Base-by-base conservation (phyloP, 768 basidiomycete species). In the Mycena galopus region DNA sequence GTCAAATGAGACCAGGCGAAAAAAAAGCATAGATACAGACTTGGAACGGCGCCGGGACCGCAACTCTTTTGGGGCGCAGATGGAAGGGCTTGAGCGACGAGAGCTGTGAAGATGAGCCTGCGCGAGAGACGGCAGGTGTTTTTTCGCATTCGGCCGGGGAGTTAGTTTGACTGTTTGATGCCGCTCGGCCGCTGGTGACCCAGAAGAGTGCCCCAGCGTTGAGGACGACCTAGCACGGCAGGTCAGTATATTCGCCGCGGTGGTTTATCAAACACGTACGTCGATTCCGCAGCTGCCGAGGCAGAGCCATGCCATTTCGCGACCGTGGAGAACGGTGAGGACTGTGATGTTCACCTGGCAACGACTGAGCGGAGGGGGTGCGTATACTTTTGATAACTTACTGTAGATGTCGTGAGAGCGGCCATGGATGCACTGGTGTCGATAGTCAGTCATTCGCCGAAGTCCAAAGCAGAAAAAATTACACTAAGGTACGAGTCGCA, bases 381-480 rank as follows among this genome's bases (percentile, higher is more conserved):
- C 7, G 8, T 23, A 14, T 37, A 27, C n/a, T 16, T 21, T 10
- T 6, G 5, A 56, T 17, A 23, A 65, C 79, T 65, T 70, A 86
- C 82, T n/a, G 85, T 83, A 4, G 88, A 89, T 11, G 88, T 89
- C 11, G 82, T 82, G 19, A 90, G 82, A 0, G 88, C 85, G 19
- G 87, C 81, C 21, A 80, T 64, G 0, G 89, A 84, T 0, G 88
- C 88, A 44, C 87, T 87, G 39, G 30, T 35, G 10, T 6, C 17
- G 35, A 14, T 39, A 11, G 35, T 30, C 25, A 51, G 37, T 9
- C 17, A 0, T 10, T 39, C 7, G 21, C 16, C 7, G 23, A 14
- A 6, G 16, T 6, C 7, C 0, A 33, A 5, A 21, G 55, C 1
- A 3, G 4, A 47, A 33, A 14, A 16, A 21, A n/a, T 7, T 71